phyloP scores from a whole-genome alignment of 495 filamentous ascomycete species.

The Talaromyces thailandensis region DNA sequence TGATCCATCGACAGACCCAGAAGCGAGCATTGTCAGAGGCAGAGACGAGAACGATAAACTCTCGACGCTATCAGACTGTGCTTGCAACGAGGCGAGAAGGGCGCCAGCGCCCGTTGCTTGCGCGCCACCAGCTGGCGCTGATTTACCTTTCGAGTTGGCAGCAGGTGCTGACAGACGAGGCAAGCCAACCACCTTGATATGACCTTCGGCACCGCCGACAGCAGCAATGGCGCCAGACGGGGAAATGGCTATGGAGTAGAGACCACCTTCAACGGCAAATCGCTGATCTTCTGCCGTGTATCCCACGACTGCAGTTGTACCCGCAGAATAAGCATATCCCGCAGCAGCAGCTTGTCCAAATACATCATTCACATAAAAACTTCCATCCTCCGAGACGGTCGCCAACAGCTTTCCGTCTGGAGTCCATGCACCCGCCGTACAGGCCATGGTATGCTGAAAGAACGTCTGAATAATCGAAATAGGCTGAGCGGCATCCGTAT shows the following conservation, averaged over 20 bases:
- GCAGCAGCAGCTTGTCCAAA: slow-evolving; percentile 75
- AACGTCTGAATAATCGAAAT: slow-evolving; percentile 81
- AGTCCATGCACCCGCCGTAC: slow-evolving; percentile 87
- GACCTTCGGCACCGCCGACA: slow-evolving; percentile 78
- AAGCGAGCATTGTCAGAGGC: slow-evolving; percentile 69
- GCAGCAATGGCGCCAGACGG: slow-evolving; percentile 71
- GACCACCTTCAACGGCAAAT: slow-evolving; percentile 83
- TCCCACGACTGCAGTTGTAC: slow-evolving; percentile 64
- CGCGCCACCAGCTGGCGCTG: slow-evolving; percentile 15
- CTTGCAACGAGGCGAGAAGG: slow-evolving; percentile 63
- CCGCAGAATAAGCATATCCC: slow-evolving; percentile 57
- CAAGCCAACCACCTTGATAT: slow-evolving; percentile 73
- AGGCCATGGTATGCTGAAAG: slow-evolving; percentile 79
- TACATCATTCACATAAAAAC: slow-evolving; percentile 87
- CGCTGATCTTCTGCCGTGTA: slow-evolving; percentile 79
- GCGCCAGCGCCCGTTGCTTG: slow-evolving; percentile 55
- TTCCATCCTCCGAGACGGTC: slow-evolving; percentile 82
- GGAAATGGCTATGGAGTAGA: slow-evolving; percentile 77
- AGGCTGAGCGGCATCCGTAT: slow-evolving; percentile 45
- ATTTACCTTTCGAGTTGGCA: slow-evolving; percentile 26
- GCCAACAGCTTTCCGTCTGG: slow-evolving; percentile 81
- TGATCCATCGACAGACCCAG: slow-evolving; percentile 82
- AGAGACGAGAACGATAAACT: slow-evolving; percentile 74
- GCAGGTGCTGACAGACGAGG: slow-evolving; percentile 50
- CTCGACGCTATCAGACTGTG: slow-evolving; percentile 74